phyloP scores from a whole-genome alignment of 768 basidiomycete genomes.

The Mycena epipterygia region DNA sequence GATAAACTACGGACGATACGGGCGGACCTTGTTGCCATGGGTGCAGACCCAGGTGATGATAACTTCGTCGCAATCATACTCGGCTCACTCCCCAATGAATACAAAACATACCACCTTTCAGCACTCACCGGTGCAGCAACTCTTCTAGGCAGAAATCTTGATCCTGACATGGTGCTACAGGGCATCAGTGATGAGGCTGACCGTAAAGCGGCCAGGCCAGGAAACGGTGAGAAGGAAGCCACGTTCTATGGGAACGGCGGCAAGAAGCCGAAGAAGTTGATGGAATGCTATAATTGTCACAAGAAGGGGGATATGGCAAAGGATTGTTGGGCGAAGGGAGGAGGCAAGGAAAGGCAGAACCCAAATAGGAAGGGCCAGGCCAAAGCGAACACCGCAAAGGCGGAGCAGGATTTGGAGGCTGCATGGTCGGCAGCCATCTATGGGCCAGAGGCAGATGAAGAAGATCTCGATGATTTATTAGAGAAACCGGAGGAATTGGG shows the following conservation, averaged over 20 bases:
- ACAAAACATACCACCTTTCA: conserved; percentile 4
- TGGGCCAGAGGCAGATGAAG: not conserved
- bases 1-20: not conserved
- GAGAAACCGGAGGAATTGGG: conserved; percentile 15
- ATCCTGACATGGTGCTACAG: conserved; percentile 4
- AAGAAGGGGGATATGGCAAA: conserved; percentile 44
- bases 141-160: not conserved
- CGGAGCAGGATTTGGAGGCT: conserved; percentile 5
- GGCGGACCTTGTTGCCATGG: not conserved
- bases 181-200: conserved; percentile 4
- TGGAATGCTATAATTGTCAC: conserved; percentile 48
- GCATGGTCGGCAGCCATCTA: conserved; percentile 15
- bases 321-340: conserved; percentile 55
- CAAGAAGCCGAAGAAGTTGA: conserved; percentile 6
- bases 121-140: conserved; percentile 12
- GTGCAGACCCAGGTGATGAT: not conserved
- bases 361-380: conserved; percentile 36
- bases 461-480: conserved; percentile 10
- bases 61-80: not conserved
- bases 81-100: not conserved
- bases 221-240: conserved; percentile 2
- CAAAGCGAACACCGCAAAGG: not conserved
- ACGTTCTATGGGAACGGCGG: conserved; percentile 17
- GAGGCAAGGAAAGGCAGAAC: conserved; percentile 52
- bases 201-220: not conserved